Base-by-base conservation (phyloP, 768 basidiomycete species). In the Lentinula raphanica region DNA sequence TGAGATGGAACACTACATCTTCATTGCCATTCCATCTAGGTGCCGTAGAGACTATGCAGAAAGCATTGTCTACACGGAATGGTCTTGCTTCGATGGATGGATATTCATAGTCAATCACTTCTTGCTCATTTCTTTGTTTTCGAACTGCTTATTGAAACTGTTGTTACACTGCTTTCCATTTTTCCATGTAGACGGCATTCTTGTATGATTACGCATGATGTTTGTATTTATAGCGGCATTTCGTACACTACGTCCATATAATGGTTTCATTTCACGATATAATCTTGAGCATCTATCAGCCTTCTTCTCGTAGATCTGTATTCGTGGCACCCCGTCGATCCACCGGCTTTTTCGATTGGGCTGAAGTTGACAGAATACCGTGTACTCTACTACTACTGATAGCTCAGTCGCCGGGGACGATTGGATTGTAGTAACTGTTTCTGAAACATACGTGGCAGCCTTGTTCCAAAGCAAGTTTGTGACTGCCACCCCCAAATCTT, bases 11-110 rank as follows among this genome's bases (percentile, higher is more conserved):
- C 60, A 71, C 17, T 32, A 75, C 71, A 64, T 76, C 82, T 9
- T 72, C 75, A 38, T 68, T 93, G 53, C 91, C 90, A 12, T 83
- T 87, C 66, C 90, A 93, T 65, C 75, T 92, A 35, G 85, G 83
- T 29, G 88, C 88, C 15, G 76, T 90, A 25, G 84, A 89, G 58
- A 76, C 76, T 19, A 88, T 90, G 82, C 70, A 72, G 35, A 68
- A 69, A 46, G 76, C 76, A 17, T 65, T 79, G 36, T 44, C 39
- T 32, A 21, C 40, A 28, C 32, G 40, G 12, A 36, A 38, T 31
- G 23, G 53, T 15, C 4, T 35, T 4, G 32, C 19, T 7, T n/a
- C 29, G 7, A 6, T 50, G 15, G 19, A 19, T 5, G n/a, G 17
- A 49, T 25, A 31, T 19, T 19, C 21, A n/a, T 50, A n/a, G 29